These are phyloP conservation scores for Fusarium odoratissimum DNA, from an alignment of 2,329 filamentous ascomycete genomes.

Conservation along the genomic window DNA sequence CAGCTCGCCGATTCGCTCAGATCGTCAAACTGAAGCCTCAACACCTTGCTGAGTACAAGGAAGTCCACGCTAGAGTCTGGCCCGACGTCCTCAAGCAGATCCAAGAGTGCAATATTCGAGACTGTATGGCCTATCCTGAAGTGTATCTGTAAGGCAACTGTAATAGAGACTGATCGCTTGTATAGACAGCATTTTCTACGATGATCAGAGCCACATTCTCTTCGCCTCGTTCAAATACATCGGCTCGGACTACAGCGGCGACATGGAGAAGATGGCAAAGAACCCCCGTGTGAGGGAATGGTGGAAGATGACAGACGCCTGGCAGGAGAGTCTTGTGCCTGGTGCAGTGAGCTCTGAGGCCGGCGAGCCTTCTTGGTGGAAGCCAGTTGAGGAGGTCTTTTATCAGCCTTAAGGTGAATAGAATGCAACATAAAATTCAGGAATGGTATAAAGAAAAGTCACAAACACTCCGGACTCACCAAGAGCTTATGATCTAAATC, in stretches of 20 bases:
- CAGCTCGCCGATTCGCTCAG: constrained; percentile 72
- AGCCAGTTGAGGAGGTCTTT: constrained; percentile 75
- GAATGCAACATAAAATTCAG: background rate
- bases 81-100: constrained; percentile 82
- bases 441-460: background rate
- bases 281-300: constrained; percentile 80
- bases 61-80: constrained; percentile 79
- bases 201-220: constrained; percentile 70
- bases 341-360: constrained; percentile 69
- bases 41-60: constrained; percentile 75
- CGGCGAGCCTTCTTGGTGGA: constrained; percentile 76
- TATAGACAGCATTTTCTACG: constrained; percentile 80
- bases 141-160: background rate
- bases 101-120: constrained; percentile 77
- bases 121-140: constrained; percentile 63
- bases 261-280: constrained; percentile 80
- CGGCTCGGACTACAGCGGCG: constrained; percentile 76
- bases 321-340: constrained; percentile 73
- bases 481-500: background rate
- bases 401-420: constrained; percentile 59
- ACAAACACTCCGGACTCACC: background rate
- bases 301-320: constrained; percentile 84
- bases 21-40: constrained; percentile 78
- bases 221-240: constrained; percentile 84
- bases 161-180: background rate